phyloP scores from a whole-genome alignment of 768 basidiomycete species.

The Termitomyces sp. region DNA sequence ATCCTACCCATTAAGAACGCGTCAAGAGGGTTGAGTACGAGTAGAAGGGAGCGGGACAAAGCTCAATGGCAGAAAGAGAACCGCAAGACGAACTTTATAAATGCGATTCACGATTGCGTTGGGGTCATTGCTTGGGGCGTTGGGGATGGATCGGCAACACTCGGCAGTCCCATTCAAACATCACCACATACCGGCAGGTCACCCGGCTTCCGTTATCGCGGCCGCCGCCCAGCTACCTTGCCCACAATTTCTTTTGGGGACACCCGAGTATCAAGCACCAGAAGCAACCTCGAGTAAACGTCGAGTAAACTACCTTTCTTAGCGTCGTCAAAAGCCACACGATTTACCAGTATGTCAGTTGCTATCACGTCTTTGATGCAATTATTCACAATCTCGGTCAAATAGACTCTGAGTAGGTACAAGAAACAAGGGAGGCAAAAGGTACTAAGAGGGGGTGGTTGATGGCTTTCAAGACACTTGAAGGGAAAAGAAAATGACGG shows the following conservation, averaged over 20 bases:
- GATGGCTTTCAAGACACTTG: not conserved
- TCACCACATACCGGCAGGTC: constrained; percentile 4
- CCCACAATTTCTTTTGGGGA: not conserved
- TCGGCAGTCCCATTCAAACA: constrained; percentile 10
- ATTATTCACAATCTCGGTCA: not conserved
- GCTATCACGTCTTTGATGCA: no score
- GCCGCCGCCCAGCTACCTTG: not conserved
- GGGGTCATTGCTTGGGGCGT: constrained; percentile 17
- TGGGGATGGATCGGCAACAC: constrained; percentile 16
- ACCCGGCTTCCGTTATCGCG: not conserved
- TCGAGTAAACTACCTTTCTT: not conserved
- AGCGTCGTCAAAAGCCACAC: not conserved
- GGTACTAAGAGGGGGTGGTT: not conserved
- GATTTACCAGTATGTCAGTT: no score
- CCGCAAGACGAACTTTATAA: constrained; percentile 22
- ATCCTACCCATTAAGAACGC: constrained; percentile 35
- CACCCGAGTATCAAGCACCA: no score
- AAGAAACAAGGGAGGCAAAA: not conserved
- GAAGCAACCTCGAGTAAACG: not conserved
- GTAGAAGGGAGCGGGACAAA: not conserved
- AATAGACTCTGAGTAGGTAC: not conserved
- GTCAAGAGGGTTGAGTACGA: constrained; percentile 4
- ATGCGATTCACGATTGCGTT: constrained; percentile 10
- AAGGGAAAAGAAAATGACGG: not conserved
- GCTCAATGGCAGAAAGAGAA: constrained; percentile 4